Base-by-base conservation (phyloP, 2,329 filamentous ascomycete genomes). In the Xylaria multiplex region DNA sequence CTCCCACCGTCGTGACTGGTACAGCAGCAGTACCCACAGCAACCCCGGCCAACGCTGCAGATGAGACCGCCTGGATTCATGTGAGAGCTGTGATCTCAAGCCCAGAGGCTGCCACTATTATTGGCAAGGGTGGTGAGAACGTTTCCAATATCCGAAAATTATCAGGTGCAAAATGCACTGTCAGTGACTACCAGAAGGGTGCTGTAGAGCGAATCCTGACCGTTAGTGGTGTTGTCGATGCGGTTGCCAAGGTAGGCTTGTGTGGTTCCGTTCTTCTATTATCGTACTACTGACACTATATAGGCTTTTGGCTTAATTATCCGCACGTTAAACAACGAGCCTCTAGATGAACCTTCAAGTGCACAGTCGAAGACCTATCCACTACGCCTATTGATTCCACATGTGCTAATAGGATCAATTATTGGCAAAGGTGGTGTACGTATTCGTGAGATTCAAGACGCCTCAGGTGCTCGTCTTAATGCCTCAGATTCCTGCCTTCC, bases 71-170 rank as follows among this genome's bases (percentile, higher is more conserved):
- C 53, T 99, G 96, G 95, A 94, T 99, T 72, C 96, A 99, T 79
- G 92, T 99, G 74, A 92, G 96, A 73, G 93, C 96, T 62, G 94
- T 97, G 75, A 99, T 99, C 75, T 97, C 95, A 59, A 99, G 95
- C 80, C 93, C 93, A 52, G 96, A 99, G 81, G 96, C 96, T 72
- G 96, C 96, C 45, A 99, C 96, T 55, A 93, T 97, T 72, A 99
- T 99, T 80, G 96, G 96, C 77, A 99, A 99, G 83, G 95, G 94
- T 70, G 96, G 96, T 78, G 96, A 99, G 84, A 99, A 99, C 77
- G 96, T 99, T 54, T 97, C 94, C 72, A 93, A 97, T 82, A 98
- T 99, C 77, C 90, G 96, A 72, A 93, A 93, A 78, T 86, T 97
- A 82, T 97, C 96, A 59, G 94, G 93, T 74, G 96, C 96, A 72